Evolutionary conservation across 129 eudicot genomes (phyloP).

Genomic region (Pittosporum tobira): DNA sequence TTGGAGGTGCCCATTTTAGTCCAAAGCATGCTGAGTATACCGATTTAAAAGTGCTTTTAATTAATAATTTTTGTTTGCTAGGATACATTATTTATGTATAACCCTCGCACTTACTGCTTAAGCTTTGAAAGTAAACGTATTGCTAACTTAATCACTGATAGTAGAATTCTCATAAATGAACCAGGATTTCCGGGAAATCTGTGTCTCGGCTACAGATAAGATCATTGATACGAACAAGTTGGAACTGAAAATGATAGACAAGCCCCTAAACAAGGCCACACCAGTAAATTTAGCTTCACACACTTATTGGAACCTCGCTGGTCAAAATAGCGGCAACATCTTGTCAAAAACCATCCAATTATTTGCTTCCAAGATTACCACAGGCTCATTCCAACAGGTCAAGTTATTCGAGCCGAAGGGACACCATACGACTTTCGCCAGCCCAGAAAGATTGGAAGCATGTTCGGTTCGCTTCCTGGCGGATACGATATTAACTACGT

Average conservation of each 20-base stretch:
- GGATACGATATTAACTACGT: conserved; percentile 61
- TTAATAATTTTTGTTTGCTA: too few species aligned
- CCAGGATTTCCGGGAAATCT: conserved; percentile 54
- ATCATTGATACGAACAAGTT: conserved; percentile 29
- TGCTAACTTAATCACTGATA: too few species aligned
- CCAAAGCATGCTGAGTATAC: conserved; percentile 32
- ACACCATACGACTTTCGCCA: conserved; percentile 47
- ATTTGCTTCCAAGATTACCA: conserved; percentile 34
- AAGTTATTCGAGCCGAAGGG: conserved; percentile 26
- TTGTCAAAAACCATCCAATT: conserved; percentile 35
- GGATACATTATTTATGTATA: too few species aligned
- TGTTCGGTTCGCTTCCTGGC: conserved; percentile 16
- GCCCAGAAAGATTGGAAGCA: conserved; percentile 32
- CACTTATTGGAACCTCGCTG: conserved; percentile 54
- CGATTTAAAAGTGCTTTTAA: too few species aligned
- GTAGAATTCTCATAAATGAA: too few species aligned
- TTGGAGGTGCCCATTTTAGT: conserved; percentile 46
- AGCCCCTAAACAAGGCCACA: conserved; percentile 41
- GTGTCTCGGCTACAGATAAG: conserved; percentile 37
- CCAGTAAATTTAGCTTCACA: conserved; percentile 58
- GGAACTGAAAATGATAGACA: conserved; percentile 40
- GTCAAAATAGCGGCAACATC: conserved; percentile 42
- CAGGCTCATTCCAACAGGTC: conserved; percentile 43
- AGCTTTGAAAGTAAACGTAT: too few species aligned
- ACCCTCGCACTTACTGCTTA: too few species aligned